These are phyloP conservation scores for Starmerella bacillaris DNA, from an alignment of 805 yeast genomes.

Conservation along the genomic window DNA sequence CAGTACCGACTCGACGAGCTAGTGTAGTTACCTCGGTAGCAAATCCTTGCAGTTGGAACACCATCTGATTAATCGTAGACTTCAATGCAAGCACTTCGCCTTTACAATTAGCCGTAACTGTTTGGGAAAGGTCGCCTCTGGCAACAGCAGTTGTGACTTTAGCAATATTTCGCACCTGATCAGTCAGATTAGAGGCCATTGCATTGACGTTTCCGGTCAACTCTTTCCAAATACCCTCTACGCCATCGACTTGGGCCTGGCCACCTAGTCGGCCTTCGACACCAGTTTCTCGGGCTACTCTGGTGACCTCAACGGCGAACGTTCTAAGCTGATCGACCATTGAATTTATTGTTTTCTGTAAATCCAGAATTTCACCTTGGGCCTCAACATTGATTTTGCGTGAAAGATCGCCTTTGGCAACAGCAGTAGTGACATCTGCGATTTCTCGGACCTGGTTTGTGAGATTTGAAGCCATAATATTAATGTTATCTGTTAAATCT, in stretches of 20 bases:
- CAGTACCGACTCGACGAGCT: constrained; percentile 77
- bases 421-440: constrained; percentile 78
- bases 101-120: constrained; percentile 72
- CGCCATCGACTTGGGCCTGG: constrained; percentile 62
- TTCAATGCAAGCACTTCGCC: constrained; percentile 66
- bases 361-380: constrained; percentile 71
- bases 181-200: constrained; percentile 74
- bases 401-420: constrained; percentile 69
- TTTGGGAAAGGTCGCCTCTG: constrained; percentile 61
- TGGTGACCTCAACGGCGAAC: constrained; percentile 70
- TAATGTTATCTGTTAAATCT: constrained; percentile 68
- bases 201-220: constrained; percentile 76
- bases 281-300: constrained; percentile 79
- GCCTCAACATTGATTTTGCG: constrained; percentile 78
- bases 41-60: constrained; percentile 61
- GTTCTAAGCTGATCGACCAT: constrained; percentile 76
- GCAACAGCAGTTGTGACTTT: constrained; percentile 80
- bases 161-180: constrained; percentile 75
- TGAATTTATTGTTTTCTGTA: constrained; percentile 72
- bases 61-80: constrained; percentile 76
- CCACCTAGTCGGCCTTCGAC: constrained; percentile 81
- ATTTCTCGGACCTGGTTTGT: constrained; percentile 81
- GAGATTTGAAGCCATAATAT: constrained; percentile 74
- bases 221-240: constrained; percentile 77
- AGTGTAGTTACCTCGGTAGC: constrained; percentile 75